Conservation (phyloP, 2,329 filamentous ascomycete species). For the Aureobasidium sp. region DNA sequence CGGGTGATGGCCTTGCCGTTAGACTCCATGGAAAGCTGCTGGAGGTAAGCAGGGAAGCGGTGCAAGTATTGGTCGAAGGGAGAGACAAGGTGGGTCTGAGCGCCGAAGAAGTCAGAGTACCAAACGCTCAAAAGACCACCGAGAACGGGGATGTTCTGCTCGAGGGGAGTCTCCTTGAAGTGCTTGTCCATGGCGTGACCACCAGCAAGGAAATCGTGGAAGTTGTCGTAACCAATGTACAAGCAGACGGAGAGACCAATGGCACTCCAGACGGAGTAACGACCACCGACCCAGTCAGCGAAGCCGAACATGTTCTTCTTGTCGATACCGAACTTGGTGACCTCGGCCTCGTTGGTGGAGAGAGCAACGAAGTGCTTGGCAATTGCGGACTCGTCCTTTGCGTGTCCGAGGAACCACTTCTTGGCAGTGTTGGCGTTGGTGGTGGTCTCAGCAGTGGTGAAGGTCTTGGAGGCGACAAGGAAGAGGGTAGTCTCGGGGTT, state of each 20-base stretch:
- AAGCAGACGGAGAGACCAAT: slow-evolving; percentile 91
- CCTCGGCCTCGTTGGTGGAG: slow-evolving; percentile 90
- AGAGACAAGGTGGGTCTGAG: slow-evolving; percentile 93
- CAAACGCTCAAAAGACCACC: slow-evolving; percentile 92
- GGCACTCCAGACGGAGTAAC: slow-evolving; percentile 98
- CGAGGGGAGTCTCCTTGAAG: slow-evolving; percentile 82
- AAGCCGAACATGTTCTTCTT: slow-evolving; percentile 99
- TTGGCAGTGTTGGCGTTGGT: slow-evolving; percentile 98
- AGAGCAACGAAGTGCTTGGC: slow-evolving; percentile 98
- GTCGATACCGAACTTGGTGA: slow-evolving; percentile 98
- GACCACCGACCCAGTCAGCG: slow-evolving; percentile 95
- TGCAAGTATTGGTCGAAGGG: slow-evolving; percentile 99
- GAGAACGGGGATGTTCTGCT: slow-evolving; percentile 89
- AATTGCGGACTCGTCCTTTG: slow-evolving; percentile 65
- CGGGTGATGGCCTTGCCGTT: slow-evolving; percentile 97
- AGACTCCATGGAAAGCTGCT: slow-evolving; percentile 99
- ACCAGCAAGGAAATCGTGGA: slow-evolving; percentile 88
- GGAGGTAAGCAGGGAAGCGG: slow-evolving; percentile 97
- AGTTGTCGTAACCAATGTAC: slow-evolving; percentile 96
- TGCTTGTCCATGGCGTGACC: slow-evolving; percentile 98
- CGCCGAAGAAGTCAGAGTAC: slow-evolving; percentile 98
- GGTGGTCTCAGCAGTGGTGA: slow-evolving; percentile 93
- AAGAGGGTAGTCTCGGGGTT: slow-evolving; percentile 98
- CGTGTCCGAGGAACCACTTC: slow-evolving; percentile 84
- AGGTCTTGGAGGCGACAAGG: slow-evolving; percentile 97